These are phyloP conservation scores for Tolypocladium paradoxum DNA, from an alignment of 2,329 filamentous ascomycete genomes.

Conservation along the genomic window DNA sequence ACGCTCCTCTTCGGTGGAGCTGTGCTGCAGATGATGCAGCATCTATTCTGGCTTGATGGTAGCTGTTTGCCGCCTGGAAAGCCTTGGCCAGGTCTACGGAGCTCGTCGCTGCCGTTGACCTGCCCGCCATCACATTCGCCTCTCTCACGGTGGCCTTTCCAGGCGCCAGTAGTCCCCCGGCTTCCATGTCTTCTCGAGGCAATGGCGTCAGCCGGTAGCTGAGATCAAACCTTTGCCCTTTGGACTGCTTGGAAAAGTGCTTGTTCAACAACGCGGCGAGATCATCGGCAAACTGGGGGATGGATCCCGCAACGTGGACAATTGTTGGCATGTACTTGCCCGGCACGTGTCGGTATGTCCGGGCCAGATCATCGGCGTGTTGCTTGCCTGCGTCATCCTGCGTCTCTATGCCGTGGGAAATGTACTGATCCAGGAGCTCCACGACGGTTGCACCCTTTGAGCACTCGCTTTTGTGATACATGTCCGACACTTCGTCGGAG, in stretches of 20 bases:
- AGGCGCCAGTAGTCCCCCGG: not conserved
- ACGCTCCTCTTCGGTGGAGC: constrained; percentile 42
- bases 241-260: constrained; percentile 29
- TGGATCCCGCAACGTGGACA: constrained; percentile 27
- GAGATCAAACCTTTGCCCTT: constrained; percentile 24
- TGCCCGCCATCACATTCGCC: not conserved
- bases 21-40: constrained; percentile 26
- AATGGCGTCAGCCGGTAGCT: constrained; percentile 27
- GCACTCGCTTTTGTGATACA: constrained; percentile 26
- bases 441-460: constrained; percentile 30
- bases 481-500: constrained; percentile 26
- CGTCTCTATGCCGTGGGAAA: constrained; percentile 23
- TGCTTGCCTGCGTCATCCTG: constrained; percentile 18
- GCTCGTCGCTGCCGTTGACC: not conserved
- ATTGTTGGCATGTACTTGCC: constrained; percentile 30
- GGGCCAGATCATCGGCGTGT: constrained; percentile 20
- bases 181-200: constrained; percentile 9
- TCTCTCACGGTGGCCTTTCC: not conserved
- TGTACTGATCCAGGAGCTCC: constrained; percentile 32
- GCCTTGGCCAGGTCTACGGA: constrained; percentile 16
- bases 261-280: constrained; percentile 30
- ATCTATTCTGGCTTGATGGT: constrained; percentile 19
- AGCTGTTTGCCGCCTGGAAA: constrained; percentile 14
- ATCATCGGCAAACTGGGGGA: constrained; percentile 24
- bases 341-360: constrained; percentile 31